phyloP scores from a whole-genome alignment of 2,329 filamentous ascomycete species.

The Aspergillus persii region DNA sequence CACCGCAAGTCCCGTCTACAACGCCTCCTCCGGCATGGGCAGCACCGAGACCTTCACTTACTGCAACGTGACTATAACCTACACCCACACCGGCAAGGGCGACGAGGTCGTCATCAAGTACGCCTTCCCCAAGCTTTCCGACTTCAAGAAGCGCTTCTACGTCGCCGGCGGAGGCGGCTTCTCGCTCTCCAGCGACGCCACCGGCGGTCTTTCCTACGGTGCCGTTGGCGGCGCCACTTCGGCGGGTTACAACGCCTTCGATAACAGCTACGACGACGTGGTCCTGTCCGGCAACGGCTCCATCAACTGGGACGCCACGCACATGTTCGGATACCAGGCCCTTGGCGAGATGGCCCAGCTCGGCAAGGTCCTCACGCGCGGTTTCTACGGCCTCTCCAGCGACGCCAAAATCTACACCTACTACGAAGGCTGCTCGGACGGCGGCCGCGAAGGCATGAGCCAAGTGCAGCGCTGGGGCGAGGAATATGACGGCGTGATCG shows the following conservation, averaged over 20 bases:
- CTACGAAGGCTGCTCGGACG: slow-evolving; percentile 56
- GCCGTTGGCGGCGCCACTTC: slow-evolving; percentile 43
- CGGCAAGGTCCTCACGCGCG: slow-evolving; percentile 45
- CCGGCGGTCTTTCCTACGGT: slow-evolving; percentile 44
- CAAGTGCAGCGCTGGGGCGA: slow-evolving; percentile 52
- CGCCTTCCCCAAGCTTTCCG: slow-evolving; percentile 35
- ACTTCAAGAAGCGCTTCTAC: slow-evolving; percentile 48
- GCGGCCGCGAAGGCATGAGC: slow-evolving; percentile 53
- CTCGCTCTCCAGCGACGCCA: slow-evolving; percentile 37
- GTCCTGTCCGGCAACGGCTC: slow-evolving; percentile 50
- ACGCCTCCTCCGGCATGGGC: slow-evolving; percentile 28
- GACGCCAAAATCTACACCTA: slow-evolving; percentile 41
- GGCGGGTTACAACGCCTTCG: slow-evolving; percentile 47
- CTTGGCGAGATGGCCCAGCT: slow-evolving; percentile 52
- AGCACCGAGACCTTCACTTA: slow-evolving; percentile 26
- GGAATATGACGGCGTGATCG: slow-evolving; percentile 48
- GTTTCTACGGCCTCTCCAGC: slow-evolving; percentile 38
- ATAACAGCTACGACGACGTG: slow-evolving; percentile 35
- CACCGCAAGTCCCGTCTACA: slow-evolving; percentile 39
- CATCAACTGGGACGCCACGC: slow-evolving; percentile 33
- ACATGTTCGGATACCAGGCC: slow-evolving; percentile 47
- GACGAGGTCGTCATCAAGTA: slow-evolving; percentile 39
- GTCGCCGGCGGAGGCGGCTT: slow-evolving; percentile 47
- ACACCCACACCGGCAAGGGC: slow-evolving; percentile 42
- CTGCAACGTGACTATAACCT: slow-evolving; percentile 46